Evolutionary conservation across 2,329 filamentous ascomycete genomes (phyloP), one percentile per base, ranked within the genome.

Genomic region (Trichoderma koningiopsis): DNA sequence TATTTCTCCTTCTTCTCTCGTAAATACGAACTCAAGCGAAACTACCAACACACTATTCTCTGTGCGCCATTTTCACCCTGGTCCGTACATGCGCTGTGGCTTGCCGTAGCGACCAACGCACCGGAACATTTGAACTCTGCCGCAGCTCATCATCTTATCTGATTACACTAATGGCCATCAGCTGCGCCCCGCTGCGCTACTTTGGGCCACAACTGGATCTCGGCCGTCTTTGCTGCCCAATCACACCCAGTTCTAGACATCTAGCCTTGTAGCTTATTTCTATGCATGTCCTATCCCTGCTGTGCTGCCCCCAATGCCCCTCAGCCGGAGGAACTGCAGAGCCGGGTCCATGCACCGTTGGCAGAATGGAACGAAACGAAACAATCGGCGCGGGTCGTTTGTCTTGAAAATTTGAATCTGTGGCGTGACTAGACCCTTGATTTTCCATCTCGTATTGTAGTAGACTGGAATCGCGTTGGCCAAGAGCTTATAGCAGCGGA

Each of bases 321-420:
- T 43, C 56, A 60, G 56, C 56, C 56, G 65, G 65, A 68, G 65
- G 65, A 68, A 68, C 56, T 68, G 55, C 56, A 43, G 43, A 29
- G 47, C 57, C 64, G 56, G 65, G 53, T 53, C 65, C 65, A 24
- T 60, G 37, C 53, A 19, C 35, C 16, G 40, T 37, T 29, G 27
- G 8, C 33, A 7, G 35, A 35, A 24, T 3, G 19, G 56, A 31
- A 56, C 49, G 35, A 56, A 65, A 56, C 62, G 27, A 65, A 31
- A 65, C 62, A 43, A 31, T 22, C 33, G 7, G 16, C 11, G 24
- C 7, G 52, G 52, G 27, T 7, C 22, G 5, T 14, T 31, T 31
- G 40, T 40, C 22, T 29, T 24, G 8, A 64, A 7, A 64, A 13
- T 13, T 10, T 62, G 16, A 13, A 11, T 52, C 52, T 52, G 59